These are phyloP conservation scores for Myotisia sp. DNA, from an alignment of 2,329 filamentous ascomycete genomes.

Conservation along the genomic window DNA sequence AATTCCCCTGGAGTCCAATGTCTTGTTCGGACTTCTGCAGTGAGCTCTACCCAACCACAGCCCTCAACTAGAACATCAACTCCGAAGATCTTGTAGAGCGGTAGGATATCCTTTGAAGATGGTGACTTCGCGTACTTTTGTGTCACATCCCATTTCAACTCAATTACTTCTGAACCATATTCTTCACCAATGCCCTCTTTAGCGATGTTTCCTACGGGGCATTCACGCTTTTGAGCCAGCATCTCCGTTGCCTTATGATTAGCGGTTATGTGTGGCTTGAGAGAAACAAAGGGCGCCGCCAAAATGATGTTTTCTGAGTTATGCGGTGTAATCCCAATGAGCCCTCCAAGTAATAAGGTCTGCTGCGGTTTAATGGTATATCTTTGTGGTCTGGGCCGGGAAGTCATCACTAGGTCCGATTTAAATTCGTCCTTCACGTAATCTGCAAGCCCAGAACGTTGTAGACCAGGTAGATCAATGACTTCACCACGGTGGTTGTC, in stretches of 20 bases:
- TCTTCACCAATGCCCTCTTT: constrained; percentile 42
- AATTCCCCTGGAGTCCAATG: constrained; percentile 26
- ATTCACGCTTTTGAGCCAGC: constrained; percentile 48
- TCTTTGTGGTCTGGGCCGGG: constrained; percentile 59
- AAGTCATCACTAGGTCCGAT: constrained; percentile 60
- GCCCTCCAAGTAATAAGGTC: constrained; percentile 69
- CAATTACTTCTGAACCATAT: constrained; percentile 55
- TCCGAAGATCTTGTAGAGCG: constrained; percentile 45
- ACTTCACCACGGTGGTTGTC: constrained; percentile 66
- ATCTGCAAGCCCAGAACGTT: constrained; percentile 56
- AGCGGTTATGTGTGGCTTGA: constrained; percentile 60
- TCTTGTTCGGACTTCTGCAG: constrained; percentile 59
- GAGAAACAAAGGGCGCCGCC: constrained; percentile 72
- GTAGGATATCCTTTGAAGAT: not conserved
- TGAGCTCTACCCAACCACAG: constrained; percentile 83
- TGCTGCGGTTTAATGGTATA: constrained; percentile 58
- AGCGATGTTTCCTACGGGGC: constrained; percentile 50
- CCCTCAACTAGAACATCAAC: constrained; percentile 83
- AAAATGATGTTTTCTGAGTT: constrained; percentile 53
- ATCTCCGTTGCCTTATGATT: constrained; percentile 67
- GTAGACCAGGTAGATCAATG: constrained; percentile 79
- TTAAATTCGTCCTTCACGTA: constrained; percentile 55
- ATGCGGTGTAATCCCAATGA: constrained; percentile 73
- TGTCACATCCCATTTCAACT: constrained; percentile 71
- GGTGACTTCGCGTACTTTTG: constrained; percentile 42